Evolutionary conservation across 345 rosid genomes (phyloP).

Genomic region (Capsella bursapastoris): DNA sequence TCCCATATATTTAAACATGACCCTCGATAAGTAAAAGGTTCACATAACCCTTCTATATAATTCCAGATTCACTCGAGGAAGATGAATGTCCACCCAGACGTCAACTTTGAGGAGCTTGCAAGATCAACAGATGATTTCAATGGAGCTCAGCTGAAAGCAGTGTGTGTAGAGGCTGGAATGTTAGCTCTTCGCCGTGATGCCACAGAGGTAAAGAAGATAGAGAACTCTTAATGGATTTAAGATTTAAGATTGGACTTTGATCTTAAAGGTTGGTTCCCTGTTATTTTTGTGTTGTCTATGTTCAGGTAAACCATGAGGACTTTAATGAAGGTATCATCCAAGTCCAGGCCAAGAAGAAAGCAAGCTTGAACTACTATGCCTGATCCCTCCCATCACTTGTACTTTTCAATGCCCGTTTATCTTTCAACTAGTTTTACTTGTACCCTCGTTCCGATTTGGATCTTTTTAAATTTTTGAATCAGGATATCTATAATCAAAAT

Average conservation of each 20-base stretch:
- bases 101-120: slow-evolving; percentile 98
- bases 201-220: slow-evolving; percentile 67
- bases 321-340: slow-evolving; percentile 99
- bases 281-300: slow-evolving; percentile 13
- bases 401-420: neutral
- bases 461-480: slow-evolving; percentile 31
- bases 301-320: slow-evolving; percentile 96
- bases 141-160: slow-evolving; percentile 98
- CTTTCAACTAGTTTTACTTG: slow-evolving; percentile 27
- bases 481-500: slow-evolving; percentile 13
- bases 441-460: slow-evolving; percentile 15
- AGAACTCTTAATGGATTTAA: neutral
- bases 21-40: neutral
- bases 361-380: slow-evolving; percentile 96
- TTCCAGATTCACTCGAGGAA: slow-evolving; percentile 96
- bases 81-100: slow-evolving; percentile 97
- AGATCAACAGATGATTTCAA: slow-evolving; percentile 97
- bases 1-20: slow-evolving; percentile 9
- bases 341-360: slow-evolving; percentile 99
- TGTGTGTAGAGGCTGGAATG: slow-evolving; percentile 99
- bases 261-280: neutral
- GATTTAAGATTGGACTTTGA: neutral
- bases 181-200: slow-evolving; percentile 98
- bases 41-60: neutral
- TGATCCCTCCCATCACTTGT: slow-evolving; percentile 35